Base-by-base conservation (phyloP, 2,329 filamentous ascomycete genomes). In the Trichoderma asperellum region DNA sequence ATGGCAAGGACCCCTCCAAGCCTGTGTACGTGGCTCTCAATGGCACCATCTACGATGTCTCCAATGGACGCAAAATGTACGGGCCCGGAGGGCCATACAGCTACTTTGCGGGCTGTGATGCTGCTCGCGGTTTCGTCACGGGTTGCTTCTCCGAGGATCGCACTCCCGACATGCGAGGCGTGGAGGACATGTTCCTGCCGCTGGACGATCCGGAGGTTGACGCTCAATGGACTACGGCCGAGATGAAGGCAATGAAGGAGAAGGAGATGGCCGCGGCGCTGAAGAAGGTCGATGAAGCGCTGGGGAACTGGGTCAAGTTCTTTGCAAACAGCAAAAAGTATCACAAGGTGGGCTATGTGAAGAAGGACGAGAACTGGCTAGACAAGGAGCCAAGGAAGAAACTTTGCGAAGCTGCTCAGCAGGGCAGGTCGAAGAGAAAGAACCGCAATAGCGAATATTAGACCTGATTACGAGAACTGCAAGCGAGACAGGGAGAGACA, bases 1-100 rank as follows among this genome's bases (percentile, higher is more conserved):
- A 97, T 81, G 96, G 96, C 81, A 86, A 83, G 69, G 89, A 97
- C 80, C 83, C 89, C 11, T 79, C 81, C 8, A 89, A 91, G 70
- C 96, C 96, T 7, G 88, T 98, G 78, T 97, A 97, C 83, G 87
- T 99, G 68, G 93, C 94, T 72, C 89, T 99, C 76, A 95, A 96
- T 83, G 91, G 92, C 76, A 92, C 89, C 69, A 92, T 96, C 81
- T 96, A 91, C 85, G 93, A 96, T 80, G 93, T 96, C 52, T 87
- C 88, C n/a, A 81, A 85, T 35, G 89, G 89, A 66, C 84, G 87
- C 74, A 80, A 86, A 79, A 83, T 91, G 81, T 96, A 96, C 83
- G 92, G 92, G 0, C 91, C 94, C 0, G 94, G 93, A 34, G 96
- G 94, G 5, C 89, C 89, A 47, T 99, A 99, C 84, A 86, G 90